Evolutionary conservation across 352 stramenopile genomes (phyloP), one percentile per base, ranked within the genome.

Genomic region (Pilasporangium apinafurcum): DNA sequence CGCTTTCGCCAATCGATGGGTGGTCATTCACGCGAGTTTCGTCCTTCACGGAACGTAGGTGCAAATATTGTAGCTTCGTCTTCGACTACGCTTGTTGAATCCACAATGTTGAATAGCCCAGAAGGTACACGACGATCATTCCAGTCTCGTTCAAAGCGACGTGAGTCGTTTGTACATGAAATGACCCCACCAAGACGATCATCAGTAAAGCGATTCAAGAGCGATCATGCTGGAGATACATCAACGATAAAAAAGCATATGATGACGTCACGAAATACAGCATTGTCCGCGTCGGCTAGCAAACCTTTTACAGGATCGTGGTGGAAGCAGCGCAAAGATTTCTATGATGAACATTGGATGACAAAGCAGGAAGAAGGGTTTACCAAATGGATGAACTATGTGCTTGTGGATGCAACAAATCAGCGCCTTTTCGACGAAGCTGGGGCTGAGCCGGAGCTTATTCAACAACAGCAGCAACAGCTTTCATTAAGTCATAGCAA

Each of bases 311-410:
- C 36, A 2, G 77, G 73, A 2, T 86, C 73, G 2, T 89, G 77
- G 77, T 89, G 77, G 77, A 80, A 71, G 34, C 70, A 89, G 31
- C 68, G 74, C 8, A 74, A 84, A 36, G 66, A 63, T n/a, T 37
- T 68, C 3, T 81, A 75, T 28, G 78, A 94, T 33, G 80, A 83
- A 34, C 66, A 86, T 34, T 92, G 83, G 81, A 84, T 90, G 59
- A 43, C 60, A 4, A 88, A 88, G 30, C 83, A 94, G 48, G 77
- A 80, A 22, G 59, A 83, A 49, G 79, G 72, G 0, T 91, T 92
- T 36, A 88, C 71, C 8, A 89, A 86, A 43, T 94, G 83, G 83
- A 85, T 92, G 33, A 94, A 94, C 54, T 92, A 86, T 52, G 81
- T 91, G 18, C 47, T 92, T 0, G 60, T 90, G 5, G 71, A 87